These are phyloP conservation scores for Podila epicladia DNA, from an alignment of 192 early-diverging fungal genomes.

Conservation along the genomic window DNA sequence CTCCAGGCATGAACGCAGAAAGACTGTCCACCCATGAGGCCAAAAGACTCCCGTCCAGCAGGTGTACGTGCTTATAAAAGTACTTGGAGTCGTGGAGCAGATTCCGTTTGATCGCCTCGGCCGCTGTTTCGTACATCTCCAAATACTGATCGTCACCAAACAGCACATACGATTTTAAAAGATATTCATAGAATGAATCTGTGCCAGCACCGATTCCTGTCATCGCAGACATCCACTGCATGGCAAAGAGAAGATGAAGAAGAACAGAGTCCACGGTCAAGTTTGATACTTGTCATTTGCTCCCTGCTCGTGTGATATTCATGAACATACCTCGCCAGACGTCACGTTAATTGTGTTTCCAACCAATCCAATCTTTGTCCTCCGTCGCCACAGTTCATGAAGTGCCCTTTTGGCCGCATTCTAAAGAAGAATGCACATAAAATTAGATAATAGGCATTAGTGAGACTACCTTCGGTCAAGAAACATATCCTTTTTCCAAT, in stretches of 20 bases:
- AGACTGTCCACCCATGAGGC: constrained; percentile 89
- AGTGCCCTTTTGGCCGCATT: constrained; percentile 74
- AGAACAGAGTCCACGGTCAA: background rate
- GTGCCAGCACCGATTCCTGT: constrained; percentile 89
- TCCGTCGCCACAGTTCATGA: constrained; percentile 77
- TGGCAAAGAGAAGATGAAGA: background rate
- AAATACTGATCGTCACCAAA: constrained; percentile 87
- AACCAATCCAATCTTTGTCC: constrained; percentile 80
- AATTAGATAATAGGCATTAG: background rate
- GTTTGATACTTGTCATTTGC: no score
- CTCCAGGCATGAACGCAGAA: constrained; percentile 91
- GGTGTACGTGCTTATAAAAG: constrained; percentile 90
- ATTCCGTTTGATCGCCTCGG: constrained; percentile 71
- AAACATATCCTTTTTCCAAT: no score
- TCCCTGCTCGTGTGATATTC: no score
- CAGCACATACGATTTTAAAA: constrained; percentile 88
- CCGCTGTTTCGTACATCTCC: constrained; percentile 78
- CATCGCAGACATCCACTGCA: constrained; percentile 74
- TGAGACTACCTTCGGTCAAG: background rate
- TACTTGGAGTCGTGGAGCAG: constrained; percentile 76
- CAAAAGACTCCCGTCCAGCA: constrained; percentile 70
- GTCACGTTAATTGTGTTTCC: constrained; percentile 86
- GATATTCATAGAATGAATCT: constrained; percentile 94
- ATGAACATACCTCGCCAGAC: constrained; percentile 40
- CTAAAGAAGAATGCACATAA: constrained; percentile 26